phyloP scores from a whole-genome alignment of 139 green algal species.

The Picochlorum sp. region DNA sequence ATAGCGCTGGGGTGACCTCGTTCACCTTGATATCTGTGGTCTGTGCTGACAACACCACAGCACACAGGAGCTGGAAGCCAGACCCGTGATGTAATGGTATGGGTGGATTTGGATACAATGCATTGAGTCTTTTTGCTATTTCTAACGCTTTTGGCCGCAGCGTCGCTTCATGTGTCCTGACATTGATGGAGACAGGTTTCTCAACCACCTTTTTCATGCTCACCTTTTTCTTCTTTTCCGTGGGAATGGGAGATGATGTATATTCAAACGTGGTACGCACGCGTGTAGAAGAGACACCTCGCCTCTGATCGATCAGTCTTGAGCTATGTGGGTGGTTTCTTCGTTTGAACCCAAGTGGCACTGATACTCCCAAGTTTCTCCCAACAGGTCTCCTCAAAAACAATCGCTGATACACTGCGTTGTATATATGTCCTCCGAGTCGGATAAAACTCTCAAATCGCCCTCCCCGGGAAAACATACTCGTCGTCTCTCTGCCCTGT shows the following conservation, averaged over 20 bases:
- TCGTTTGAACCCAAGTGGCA: too few species aligned
- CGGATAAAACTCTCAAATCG: too few species aligned
- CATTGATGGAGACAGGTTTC: conserved; percentile 7
- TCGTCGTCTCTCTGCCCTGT: too few species aligned
- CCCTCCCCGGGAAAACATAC: too few species aligned
- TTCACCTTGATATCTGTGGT: conserved; percentile 74
- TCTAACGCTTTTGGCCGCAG: conserved; percentile 36
- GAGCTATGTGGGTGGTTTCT: too few species aligned
- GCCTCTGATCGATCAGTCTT: too few species aligned
- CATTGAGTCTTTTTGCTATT: conserved; percentile 50
- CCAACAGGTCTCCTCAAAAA: too few species aligned
- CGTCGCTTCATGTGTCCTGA: conserved; percentile 1
- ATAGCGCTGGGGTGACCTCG: conserved; percentile 57
- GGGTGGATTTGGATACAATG: conserved; percentile 56
- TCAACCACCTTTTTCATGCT: conserved; percentile 2
- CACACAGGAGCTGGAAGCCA: conserved; percentile 71
- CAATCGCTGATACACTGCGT: too few species aligned
- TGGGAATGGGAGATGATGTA: background rate
- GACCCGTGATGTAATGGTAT: conserved; percentile 62
- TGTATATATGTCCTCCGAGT: too few species aligned
- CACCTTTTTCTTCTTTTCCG: background rate
- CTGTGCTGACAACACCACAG: conserved; percentile 70
- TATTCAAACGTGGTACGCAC: too few species aligned
- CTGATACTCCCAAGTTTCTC: too few species aligned
- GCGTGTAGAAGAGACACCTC: too few species aligned